Conservation (phyloP, 2,329 filamentous ascomycete genomes). For the Alternaria brassicicola region DNA sequence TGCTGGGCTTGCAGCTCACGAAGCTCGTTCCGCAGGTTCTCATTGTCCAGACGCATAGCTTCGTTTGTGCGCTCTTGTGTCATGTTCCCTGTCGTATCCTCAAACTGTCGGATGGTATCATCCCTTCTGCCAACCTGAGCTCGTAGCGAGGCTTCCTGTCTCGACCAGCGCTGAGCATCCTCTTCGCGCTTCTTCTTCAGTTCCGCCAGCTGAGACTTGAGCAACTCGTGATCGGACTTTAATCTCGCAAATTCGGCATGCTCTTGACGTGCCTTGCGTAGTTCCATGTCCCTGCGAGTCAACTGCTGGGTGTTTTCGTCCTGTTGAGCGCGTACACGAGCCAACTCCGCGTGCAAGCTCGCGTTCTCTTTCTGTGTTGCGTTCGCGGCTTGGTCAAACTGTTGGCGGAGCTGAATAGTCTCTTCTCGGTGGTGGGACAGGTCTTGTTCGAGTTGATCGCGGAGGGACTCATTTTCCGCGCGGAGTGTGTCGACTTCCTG, state of each 20-base stretch:
- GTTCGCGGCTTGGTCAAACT: slow-evolving; percentile 43
- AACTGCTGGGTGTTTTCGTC: slow-evolving; percentile 47
- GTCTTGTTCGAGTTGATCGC: slow-evolving; percentile 42
- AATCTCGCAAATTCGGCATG: slow-evolving; percentile 60
- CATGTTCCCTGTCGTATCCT: slow-evolving; percentile 29
- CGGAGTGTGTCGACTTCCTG: slow-evolving; percentile 45
- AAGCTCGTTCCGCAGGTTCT: slow-evolving; percentile 49
- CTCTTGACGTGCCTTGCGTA: slow-evolving; percentile 45
- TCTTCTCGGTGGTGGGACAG: slow-evolving; percentile 44
- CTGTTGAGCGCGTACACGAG: slow-evolving; percentile 40
- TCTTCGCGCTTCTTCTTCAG: slow-evolving; percentile 73
- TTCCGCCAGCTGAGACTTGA: slow-evolving; percentile 76
- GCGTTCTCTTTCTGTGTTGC: slow-evolving; percentile 44
- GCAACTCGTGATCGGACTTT: slow-evolving; percentile 70
- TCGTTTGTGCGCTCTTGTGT: slow-evolving; percentile 48
- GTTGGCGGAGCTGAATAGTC: slow-evolving; percentile 42
- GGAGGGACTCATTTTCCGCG: slow-evolving; percentile 44
- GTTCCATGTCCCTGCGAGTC: slow-evolving; percentile 41
- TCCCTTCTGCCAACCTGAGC: slow-evolving; percentile 44
- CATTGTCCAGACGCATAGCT: slow-evolving; percentile 49
- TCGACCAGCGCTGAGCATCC: slow-evolving; percentile 43
- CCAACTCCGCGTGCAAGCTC: slow-evolving; percentile 42
- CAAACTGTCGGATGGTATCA: slow-evolving; percentile 49
- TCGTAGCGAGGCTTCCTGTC: slow-evolving; percentile 41
- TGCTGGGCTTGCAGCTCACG: slow-evolving; percentile 43